phyloP scores from a whole-genome alignment of 768 basidiomycete genomes.

The Cyathus striatus region DNA sequence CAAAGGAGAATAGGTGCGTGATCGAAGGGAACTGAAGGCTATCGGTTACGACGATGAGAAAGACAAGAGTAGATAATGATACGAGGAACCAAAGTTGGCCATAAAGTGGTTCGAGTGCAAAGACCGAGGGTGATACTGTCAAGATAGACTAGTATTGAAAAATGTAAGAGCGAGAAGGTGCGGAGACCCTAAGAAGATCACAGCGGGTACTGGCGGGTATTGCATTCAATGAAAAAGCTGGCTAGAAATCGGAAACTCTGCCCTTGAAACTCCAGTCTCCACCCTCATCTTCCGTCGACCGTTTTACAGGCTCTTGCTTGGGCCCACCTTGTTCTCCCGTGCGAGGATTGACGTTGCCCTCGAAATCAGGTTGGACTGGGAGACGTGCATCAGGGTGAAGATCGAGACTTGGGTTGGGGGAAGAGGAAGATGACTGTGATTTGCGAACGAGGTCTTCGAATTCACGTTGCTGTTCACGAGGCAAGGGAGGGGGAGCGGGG shows the following conservation, averaged over 20 bases:
- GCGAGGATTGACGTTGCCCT: slow-evolving; percentile 73
- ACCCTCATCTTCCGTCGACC: slow-evolving; percentile 45
- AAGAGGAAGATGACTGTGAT: slow-evolving; percentile 33
- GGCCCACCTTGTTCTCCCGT: slow-evolving; percentile 89
- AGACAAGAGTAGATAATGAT: too few relatives aligned
- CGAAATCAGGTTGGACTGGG: slow-evolving; percentile 62
- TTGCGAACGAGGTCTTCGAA: slow-evolving; percentile 77
- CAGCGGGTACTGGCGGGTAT: too few relatives aligned
- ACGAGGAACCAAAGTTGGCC: too few relatives aligned
- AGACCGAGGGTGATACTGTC: too few relatives aligned
- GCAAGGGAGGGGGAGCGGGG: slow-evolving; percentile 74
- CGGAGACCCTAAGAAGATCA: too few relatives aligned
- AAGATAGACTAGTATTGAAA: too few relatives aligned
- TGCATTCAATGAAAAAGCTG: too few relatives aligned
- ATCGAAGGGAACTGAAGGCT: too few relatives aligned
- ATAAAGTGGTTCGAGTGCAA: too few relatives aligned
- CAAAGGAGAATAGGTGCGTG: too few relatives aligned
- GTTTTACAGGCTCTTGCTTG: slow-evolving; percentile 74
- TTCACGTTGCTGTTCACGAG: slow-evolving; percentile 72
- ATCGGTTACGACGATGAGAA: too few relatives aligned
- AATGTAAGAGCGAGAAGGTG: too few relatives aligned
- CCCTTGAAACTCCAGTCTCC: slow-evolving; percentile 94
- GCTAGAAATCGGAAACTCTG: slow-evolving; percentile 78
- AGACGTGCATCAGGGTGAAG: slow-evolving; percentile 68
- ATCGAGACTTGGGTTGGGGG: slow-evolving; percentile 30